Evolutionary conservation across 495 filamentous ascomycete species (phyloP), one percentile per base, ranked within the genome.

Genomic region (Cercophora sp.): DNA sequence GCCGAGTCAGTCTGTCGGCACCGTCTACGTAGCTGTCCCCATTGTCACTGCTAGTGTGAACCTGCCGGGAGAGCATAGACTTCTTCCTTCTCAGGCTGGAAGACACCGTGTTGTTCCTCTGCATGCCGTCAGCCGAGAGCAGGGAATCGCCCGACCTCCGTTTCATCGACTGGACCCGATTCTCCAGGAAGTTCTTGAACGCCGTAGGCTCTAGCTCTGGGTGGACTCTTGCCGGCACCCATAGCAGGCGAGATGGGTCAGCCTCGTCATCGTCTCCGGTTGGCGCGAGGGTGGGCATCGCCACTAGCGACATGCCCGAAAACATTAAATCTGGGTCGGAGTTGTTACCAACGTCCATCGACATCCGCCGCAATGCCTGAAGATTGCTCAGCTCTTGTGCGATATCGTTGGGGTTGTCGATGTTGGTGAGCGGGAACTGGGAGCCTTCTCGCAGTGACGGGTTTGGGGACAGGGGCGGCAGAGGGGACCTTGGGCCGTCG

Each of bases 171-270:
- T 94, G 85, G 20, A 96, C 86, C 62, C 89, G 85, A 39, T 91
- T 93, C 62, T 97, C 92, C 1, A 99, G 78, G 61, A 97, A 99
- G 1, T 88, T 88, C 69, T 93, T 96, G 75, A 97, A 99, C 62
- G 96, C 94, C 66, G 85, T 90, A 4, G 93, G 94, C 23, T 94
- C 93, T 25, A 99, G 73, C 70, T 97, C 93, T 10, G 93, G 93
- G 61, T 99, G 93, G 15, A 97, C 75, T 50, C 91, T 81, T 19
- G 93, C 93, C 0, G 93, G 93, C 22, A 99, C 93, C 93, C 93
- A 99, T 50, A 96, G 89, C 43, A 97, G 69, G 54, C 88, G 82
- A 1, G 91, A 88, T 3, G 89, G 80, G 70, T 96, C 94, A 60
- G 90, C 85, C 63, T 95, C 92, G 65, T 88, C 82, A 56, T 90